Conservation (phyloP, 176 grass and related monocot genomes). For the Cocos nucifera region DNA sequence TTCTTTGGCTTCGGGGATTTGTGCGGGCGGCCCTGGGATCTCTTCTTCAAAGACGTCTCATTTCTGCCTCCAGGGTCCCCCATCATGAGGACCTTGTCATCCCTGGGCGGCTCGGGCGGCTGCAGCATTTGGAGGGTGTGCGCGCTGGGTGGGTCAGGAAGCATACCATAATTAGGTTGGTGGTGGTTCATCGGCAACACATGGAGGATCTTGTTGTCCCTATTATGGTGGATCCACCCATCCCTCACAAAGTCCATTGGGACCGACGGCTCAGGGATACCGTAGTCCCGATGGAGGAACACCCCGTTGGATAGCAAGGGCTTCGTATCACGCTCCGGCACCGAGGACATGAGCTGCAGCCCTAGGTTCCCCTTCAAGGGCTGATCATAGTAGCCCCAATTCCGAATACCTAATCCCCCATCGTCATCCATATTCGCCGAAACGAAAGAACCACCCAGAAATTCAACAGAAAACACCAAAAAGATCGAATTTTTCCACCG, state of each 20-base stretch:
- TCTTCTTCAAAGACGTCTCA: constrained; percentile 15
- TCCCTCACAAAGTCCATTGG: constrained; percentile 17
- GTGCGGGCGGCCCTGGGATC: not conserved
- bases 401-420: constrained; percentile 7
- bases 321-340: constrained; percentile 11
- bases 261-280: not conserved
- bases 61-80: constrained; percentile 7
- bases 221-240: constrained; percentile 11
- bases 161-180: not conserved
- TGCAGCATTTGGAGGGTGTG: constrained; percentile 12
- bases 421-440: constrained; percentile 9
- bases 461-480: not conserved
- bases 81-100: not conserved
- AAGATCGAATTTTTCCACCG: not conserved
- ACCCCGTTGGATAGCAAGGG: not conserved
- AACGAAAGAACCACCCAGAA: not conserved
- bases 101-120: not conserved
- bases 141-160: not conserved
- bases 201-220: constrained; percentile 4
- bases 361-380: constrained; percentile 9
- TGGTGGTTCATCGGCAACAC: constrained; percentile 11
- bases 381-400: constrained; percentile 15
- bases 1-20: constrained; percentile 17
- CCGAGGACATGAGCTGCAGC: constrained; percentile 18
- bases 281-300: constrained; percentile 2